Percentiles rank a stretch among this genome's conserved stretches.
These are phyloP conservation scores for Otatea glauca DNA, from an alignment of 176 grass and related monocot species.

Conservation along the genomic window DNA sequence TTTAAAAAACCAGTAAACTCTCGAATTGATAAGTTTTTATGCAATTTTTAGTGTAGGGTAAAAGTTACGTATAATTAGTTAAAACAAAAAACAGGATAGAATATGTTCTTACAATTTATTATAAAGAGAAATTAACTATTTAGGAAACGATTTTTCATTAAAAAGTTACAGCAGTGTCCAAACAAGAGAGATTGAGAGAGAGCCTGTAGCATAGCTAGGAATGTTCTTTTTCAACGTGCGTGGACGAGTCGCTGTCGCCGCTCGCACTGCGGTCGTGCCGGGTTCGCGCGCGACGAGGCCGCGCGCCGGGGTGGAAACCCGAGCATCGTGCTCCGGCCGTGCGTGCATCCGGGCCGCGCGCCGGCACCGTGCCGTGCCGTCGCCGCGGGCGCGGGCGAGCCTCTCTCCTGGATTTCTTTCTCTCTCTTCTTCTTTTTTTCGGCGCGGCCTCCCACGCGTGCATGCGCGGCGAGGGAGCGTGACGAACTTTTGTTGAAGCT, in stretches of 20 bases:
- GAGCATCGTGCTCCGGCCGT: conserved; percentile 51
- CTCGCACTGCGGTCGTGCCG: neutral
- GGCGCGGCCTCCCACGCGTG: neutral
- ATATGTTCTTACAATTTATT: too few relatives aligned
- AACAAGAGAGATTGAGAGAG: too few relatives aligned
- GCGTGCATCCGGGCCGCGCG: neutral
- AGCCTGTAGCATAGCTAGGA: neutral
- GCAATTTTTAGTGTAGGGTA: too few relatives aligned
- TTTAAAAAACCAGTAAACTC: too few relatives aligned
- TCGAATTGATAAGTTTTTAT: too few relatives aligned
- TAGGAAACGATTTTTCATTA: too few relatives aligned
- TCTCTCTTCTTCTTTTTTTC: neutral
- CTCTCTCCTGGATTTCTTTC: neutral
- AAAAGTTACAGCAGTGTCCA: too few relatives aligned
- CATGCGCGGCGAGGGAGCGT: neutral
- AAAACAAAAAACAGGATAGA: too few relatives aligned
- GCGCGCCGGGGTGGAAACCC: conserved; percentile 28
- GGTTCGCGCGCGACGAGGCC: conserved; percentile 36
- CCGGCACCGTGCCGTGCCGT: neutral
- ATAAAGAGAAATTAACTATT: too few relatives aligned
- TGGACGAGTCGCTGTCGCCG: neutral
- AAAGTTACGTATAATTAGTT: too few relatives aligned
- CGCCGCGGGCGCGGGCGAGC: too few relatives aligned
- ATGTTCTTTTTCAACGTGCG: conserved; percentile 27
- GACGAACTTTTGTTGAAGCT: neutral